These are phyloP conservation scores for Pleurotus djamor DNA, from an alignment of 768 basidiomycete species.

Conservation along the genomic window DNA sequence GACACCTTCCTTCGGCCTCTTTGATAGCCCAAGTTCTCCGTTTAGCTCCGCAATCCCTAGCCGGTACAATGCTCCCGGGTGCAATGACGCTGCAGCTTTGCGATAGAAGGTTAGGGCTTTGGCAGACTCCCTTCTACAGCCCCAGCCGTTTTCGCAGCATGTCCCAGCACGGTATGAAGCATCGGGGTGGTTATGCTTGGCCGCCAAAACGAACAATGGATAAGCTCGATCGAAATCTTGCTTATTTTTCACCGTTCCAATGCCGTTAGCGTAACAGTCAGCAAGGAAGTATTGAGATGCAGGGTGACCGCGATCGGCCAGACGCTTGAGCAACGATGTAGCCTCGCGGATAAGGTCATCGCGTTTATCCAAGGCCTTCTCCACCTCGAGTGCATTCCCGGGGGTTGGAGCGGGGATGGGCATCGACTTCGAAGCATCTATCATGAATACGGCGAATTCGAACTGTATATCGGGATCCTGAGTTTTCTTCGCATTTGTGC, in stretches of 20 bases:
- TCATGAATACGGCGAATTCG: slow-evolving; percentile 99
- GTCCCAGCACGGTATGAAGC: slow-evolving; percentile 95
- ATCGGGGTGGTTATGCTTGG: slow-evolving; percentile 96
- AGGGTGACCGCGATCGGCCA: slow-evolving; percentile 93
- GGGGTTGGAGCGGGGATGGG: slow-evolving; percentile 70
- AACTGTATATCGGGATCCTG: slow-evolving; percentile 97
- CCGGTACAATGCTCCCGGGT: slow-evolving; percentile 96
- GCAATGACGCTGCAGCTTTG: slow-evolving; percentile 88
- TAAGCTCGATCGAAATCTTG: slow-evolving; percentile 98
- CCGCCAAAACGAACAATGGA: slow-evolving; percentile 92
- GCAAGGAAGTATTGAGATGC: slow-evolving; percentile 97
- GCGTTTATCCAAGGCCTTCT: slow-evolving; percentile 75
- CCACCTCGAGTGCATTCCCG: slow-evolving; percentile 77
- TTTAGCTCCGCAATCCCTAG: slow-evolving; percentile 96
- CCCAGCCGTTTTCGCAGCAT: slow-evolving; percentile 99
- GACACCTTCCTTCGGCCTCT: slow-evolving; percentile 92
- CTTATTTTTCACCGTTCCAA: slow-evolving; percentile 83
- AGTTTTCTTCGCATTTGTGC: slow-evolving; percentile 97
- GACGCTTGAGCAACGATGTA: slow-evolving; percentile 78
- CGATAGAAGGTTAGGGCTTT: slow-evolving; percentile 93
- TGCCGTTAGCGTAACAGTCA: slow-evolving; percentile 98
- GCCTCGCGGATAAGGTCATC: slow-evolving; percentile 92
- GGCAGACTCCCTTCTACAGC: slow-evolving; percentile 86
- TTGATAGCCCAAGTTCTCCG: slow-evolving; percentile 85
- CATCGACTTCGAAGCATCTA: slow-evolving; percentile 92